Evolutionary conservation across 2,329 filamentous ascomycete genomes (phyloP), one percentile per base, ranked within the genome.

Genomic region (Samsoniella hepiali): DNA sequence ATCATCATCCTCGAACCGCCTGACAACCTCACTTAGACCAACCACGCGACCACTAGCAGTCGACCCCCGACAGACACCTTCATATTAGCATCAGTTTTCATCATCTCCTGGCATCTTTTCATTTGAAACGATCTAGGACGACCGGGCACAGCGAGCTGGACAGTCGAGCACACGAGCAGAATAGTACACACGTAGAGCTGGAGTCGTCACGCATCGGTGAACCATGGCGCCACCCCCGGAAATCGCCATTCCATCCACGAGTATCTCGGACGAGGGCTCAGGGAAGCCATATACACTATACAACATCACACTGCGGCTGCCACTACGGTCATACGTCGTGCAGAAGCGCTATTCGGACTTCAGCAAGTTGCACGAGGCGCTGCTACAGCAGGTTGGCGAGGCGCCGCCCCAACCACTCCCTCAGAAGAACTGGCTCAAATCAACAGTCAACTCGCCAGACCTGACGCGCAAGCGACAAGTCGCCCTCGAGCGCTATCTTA

Each of bases 281-380:
- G 79, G 82, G 66, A 91, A 91, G 70, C 82, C 88, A 0, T 92
- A 87, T 75, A 93, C 90, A 0, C 83, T 89, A 67, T 94, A 93
- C 80, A 91, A 91, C 74, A 88, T 93, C 74, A 88, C 86, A 29
- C 81, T 95, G 64, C 87, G 90, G 58, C 86, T 93, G 1, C 91
- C 91, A 0, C 83, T 94, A 15, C 87, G 89, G 55, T 90, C 89
- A 5, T 90, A 89, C 69, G 88, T 90, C 67, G 81, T 93, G 5
- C 86, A 88, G 71, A 94, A 93, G 76, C 89, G 91, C 70, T 96
- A 94, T 80, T 91, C 88, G 60, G 91, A 95, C 73, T 95, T 95
- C 72, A 79, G 80, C 62, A 74, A 81, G 54, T 85, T 96, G 17
- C 86, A 95, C 76, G 74, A 79, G 36, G 76, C 83, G 4, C 82